phyloP scores from a whole-genome alignment of 2,329 filamentous ascomycete genomes.

The Fragosphaeria purpurea region DNA sequence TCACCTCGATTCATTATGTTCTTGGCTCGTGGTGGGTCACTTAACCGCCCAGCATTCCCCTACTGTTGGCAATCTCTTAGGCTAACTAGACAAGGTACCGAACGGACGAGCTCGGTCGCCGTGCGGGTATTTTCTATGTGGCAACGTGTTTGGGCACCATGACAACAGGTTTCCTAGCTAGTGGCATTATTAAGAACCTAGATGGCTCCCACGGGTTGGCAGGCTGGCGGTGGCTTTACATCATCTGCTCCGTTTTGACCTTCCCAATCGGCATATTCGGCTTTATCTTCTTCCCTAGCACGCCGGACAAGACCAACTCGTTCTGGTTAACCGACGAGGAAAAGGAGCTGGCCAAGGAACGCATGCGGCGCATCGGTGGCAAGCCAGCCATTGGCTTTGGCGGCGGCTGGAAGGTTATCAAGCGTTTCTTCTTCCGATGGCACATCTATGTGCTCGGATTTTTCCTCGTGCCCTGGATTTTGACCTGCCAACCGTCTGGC shows the following conservation, averaged over 20 bases:
- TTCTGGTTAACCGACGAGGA: conserved; percentile 28
- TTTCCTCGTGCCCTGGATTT: conserved; percentile 23
- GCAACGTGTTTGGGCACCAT: conserved; percentile 40
- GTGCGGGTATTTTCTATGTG: conserved; percentile 51
- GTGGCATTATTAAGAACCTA: conserved; percentile 24
- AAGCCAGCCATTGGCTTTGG: conserved; percentile 4
- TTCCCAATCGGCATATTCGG: conserved; percentile 13
- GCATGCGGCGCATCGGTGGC: conserved; percentile 32
- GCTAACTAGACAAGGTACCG: conserved; percentile 30
- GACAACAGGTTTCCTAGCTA: conserved; percentile 26
- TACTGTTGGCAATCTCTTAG: too few relatives aligned
- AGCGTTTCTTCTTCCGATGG: conserved; percentile 2
- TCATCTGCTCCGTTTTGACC: conserved; percentile 12
- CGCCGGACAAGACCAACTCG: conserved; percentile 2
- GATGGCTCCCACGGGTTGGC: conserved; percentile 28
- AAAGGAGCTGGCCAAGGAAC: conserved; percentile 31
- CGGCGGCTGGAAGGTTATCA: conserved; percentile 3
- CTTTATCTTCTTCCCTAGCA: conserved; percentile 12
- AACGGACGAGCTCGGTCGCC: conserved; percentile 49
- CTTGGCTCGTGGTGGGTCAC: conserved; percentile 35
- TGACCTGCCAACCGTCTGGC: conserved; percentile 37
- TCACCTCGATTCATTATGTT: conserved; percentile 39
- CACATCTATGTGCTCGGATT: conserved; percentile 29
- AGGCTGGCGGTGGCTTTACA: conserved; percentile 6
- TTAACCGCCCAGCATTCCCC: too few relatives aligned